phyloP scores from a whole-genome alignment of 1,139 yeast species.

The Geotrichum europaeum region DNA sequence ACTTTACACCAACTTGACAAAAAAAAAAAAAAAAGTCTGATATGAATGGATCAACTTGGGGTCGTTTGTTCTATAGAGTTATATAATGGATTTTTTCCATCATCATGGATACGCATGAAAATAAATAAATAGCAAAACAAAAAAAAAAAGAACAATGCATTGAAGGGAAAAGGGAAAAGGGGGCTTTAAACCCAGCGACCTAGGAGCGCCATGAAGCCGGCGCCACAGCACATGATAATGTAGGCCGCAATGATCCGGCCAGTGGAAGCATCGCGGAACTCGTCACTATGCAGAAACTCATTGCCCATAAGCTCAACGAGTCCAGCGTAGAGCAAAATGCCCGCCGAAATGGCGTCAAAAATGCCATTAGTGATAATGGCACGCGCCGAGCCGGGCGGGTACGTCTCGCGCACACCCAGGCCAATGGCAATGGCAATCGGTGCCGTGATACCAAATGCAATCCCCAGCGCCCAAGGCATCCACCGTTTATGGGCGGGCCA shows the following conservation, averaged over 20 bases:
- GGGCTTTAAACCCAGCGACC: constrained; percentile 81
- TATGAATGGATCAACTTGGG: too few relatives aligned
- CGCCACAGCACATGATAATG: constrained; percentile 52
- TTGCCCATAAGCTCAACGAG: constrained; percentile 84
- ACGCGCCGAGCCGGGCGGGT: constrained; percentile 50
- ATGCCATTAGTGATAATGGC: constrained; percentile 70
- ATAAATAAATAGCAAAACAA: neutral
- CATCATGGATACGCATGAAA: too few relatives aligned
- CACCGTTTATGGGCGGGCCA: constrained; percentile 51
- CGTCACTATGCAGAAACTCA: constrained; percentile 58
- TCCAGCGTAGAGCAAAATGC: constrained; percentile 79
- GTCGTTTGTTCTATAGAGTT: too few relatives aligned
- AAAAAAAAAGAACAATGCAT: neutral
- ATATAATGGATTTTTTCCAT: too few relatives aligned
- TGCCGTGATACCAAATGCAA: constrained; percentile 64
- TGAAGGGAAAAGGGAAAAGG: neutral
- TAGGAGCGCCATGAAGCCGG: constrained; percentile 77
- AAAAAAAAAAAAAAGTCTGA: too few relatives aligned
- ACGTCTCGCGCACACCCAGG: constrained; percentile 67
- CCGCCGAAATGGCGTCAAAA: constrained; percentile 79
- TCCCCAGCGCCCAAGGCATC: constrained; percentile 56
- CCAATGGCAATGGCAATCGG: constrained; percentile 86
- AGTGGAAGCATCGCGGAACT: constrained; percentile 27
- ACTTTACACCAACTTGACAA: too few relatives aligned
- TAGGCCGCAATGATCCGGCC: constrained; percentile 38